Conservation (phyloP, 228 moss, liverwort and hornwort species). For the Sphagnum magellanicum region DNA sequence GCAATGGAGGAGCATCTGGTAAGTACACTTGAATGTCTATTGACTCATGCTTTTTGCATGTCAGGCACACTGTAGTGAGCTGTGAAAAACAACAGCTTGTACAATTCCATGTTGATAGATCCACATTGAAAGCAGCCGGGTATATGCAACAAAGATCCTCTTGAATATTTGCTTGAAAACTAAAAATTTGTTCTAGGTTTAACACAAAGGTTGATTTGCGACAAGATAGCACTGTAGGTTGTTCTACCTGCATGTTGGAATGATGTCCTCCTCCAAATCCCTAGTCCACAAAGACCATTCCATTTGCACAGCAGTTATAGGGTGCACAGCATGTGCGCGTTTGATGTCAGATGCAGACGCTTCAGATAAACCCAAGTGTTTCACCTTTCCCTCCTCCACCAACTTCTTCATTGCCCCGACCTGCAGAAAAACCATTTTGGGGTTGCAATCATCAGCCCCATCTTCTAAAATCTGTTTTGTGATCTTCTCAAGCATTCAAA, state of each 20-base stretch:
- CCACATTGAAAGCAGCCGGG: no score
- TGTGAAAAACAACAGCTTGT: no score
- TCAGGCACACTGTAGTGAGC: no score
- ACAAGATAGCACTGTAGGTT: background rate
- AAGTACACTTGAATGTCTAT: background rate
- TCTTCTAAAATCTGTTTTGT: background rate
- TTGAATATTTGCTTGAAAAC: no score
- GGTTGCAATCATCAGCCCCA: background rate
- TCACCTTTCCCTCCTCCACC: constrained; percentile 28
- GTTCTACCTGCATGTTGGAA: constrained; percentile 8
- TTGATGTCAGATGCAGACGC: constrained; percentile 13
- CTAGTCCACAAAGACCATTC: constrained; percentile 9
- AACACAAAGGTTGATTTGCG: no score
- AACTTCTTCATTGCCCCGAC: constrained; percentile 15
- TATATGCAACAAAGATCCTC: no score
- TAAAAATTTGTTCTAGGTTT: no score
- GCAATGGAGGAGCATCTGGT: no score
- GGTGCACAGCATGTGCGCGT: constrained; percentile 24
- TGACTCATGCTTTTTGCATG: no score
- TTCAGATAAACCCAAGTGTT: constrained; percentile 23
- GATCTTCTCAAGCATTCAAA: background rate
- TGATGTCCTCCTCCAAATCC: constrained; percentile 12
- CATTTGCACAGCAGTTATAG: constrained; percentile 21
- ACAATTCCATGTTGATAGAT: no score
- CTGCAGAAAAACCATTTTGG: background rate